phyloP scores from a whole-genome alignment of 441 rosid species.

The Pelargonium myrrhifolium region DNA sequence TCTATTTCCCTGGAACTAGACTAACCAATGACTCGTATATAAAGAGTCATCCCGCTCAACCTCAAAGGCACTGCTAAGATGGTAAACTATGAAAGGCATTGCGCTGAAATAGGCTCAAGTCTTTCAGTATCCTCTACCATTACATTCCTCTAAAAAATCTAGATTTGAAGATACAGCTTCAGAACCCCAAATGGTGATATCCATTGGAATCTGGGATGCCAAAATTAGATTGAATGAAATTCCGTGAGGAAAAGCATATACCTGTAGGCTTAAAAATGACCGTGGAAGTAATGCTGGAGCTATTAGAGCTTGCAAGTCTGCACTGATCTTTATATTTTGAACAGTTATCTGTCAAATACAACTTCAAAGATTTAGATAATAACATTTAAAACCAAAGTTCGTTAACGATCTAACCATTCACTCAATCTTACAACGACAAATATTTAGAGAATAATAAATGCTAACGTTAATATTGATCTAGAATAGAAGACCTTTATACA shows the following conservation, averaged over 20 bases:
- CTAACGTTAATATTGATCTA: too few relatives aligned
- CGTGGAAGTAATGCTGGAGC: slow-evolving; percentile 89
- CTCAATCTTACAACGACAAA: background rate
- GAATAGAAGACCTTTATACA: too few relatives aligned
- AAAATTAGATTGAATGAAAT: background rate
- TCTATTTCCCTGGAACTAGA: background rate
- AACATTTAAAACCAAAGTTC: background rate
- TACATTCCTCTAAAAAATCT: too few relatives aligned
- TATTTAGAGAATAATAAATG: background rate
- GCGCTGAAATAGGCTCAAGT: too few relatives aligned
- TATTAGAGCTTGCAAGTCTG: slow-evolving; percentile 66
- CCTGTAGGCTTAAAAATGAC: slow-evolving; percentile 74
- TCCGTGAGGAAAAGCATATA: slow-evolving; percentile 12
- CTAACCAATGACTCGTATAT: background rate
- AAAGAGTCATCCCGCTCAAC: slow-evolving; percentile 3
- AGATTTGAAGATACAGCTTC: slow-evolving; percentile 8
- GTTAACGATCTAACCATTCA: background rate
- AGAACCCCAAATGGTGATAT: slow-evolving; percentile 5
- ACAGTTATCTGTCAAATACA: slow-evolving; percentile 51
- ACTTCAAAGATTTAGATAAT: slow-evolving; percentile 11
- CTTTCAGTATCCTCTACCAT: too few relatives aligned
- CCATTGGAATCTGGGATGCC: background rate
- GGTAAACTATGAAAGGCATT: too few relatives aligned
- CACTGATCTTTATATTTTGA: slow-evolving; percentile 70
- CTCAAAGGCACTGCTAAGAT: background rate